Evolutionary conservation across 2,329 filamentous ascomycete genomes (phyloP).

Genomic region (Fusarium agapanthi): DNA sequence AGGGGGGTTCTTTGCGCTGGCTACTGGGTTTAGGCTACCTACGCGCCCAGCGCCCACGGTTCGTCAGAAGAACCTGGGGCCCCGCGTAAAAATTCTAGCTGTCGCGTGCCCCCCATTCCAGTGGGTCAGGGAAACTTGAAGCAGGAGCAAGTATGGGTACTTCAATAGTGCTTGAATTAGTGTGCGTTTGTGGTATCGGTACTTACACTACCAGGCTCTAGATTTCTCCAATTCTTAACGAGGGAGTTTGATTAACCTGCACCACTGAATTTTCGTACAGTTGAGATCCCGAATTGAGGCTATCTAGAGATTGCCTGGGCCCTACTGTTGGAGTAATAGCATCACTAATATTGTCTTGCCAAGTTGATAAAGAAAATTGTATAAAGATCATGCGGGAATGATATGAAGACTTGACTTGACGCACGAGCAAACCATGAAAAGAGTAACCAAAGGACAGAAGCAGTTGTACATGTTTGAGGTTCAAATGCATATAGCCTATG

Average conservation of each 20-base stretch:
- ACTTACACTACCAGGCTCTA: background rate
- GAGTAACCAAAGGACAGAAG: fast-evolving
- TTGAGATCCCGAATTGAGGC: too few species aligned
- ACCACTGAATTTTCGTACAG: background rate
- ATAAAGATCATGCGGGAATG: fast-evolving
- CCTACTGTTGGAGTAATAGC: fast-evolving
- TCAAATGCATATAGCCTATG: fast-evolving
- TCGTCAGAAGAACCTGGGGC: constrained; percentile 15
- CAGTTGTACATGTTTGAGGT: fast-evolving
- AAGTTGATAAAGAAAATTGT: fast-evolving
- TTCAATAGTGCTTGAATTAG: background rate
- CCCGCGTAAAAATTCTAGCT: constrained; percentile 16
- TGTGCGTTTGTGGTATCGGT: background rate
- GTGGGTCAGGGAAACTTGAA: constrained; percentile 11
- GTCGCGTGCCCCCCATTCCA: constrained; percentile 16
- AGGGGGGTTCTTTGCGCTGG: constrained; percentile 7
- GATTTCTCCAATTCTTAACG: background rate
- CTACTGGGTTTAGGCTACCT: background rate
- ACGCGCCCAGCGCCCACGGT: background rate
- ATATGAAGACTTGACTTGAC: fast-evolving
- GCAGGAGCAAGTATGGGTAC: background rate
- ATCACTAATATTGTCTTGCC: fast-evolving
- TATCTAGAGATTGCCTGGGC: background rate
- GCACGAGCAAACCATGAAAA: fast-evolving
- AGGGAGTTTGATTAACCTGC: background rate